Conservation (phyloP, 208 protist species). For the Sergeia podlipaevii region DNA sequence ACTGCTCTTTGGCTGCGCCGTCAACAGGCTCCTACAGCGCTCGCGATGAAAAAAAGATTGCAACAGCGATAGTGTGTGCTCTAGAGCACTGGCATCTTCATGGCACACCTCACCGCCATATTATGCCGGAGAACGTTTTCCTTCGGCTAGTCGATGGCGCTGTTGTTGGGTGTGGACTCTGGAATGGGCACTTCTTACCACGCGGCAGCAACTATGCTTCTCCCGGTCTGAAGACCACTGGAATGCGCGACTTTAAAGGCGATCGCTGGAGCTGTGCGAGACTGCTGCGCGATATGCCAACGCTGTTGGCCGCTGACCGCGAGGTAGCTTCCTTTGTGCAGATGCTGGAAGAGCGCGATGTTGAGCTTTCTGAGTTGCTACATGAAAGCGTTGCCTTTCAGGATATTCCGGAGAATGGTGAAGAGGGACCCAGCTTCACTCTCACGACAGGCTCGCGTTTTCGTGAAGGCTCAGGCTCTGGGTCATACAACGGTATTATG, state of each 20-base stretch:
- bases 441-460: slow-evolving; percentile 52
- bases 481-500: slow-evolving; percentile 90
- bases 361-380: slow-evolving; percentile 46
- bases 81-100: slow-evolving; percentile 89
- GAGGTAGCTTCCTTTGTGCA: slow-evolving; percentile 24
- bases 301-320: slow-evolving; percentile 15
- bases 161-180: slow-evolving; percentile 52
- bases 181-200: slow-evolving; percentile 44
- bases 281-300: slow-evolving; percentile 25
- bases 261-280: slow-evolving; percentile 65
- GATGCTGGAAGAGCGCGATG: slow-evolving; percentile 21
- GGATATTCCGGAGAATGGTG: slow-evolving; percentile 28
- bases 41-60: slow-evolving; percentile 22
- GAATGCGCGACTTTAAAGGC: slow-evolving; percentile 33
- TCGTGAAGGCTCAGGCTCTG: slow-evolving; percentile 34
- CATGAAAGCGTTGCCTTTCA: slow-evolving; percentile 50
- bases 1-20: slow-evolving; percentile 39
- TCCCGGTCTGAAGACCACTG: slow-evolving; percentile 30
- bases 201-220: slow-evolving; percentile 39
- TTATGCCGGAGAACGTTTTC: slow-evolving; percentile 71
- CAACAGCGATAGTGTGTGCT: slow-evolving; percentile 56
- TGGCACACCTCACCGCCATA: slow-evolving; percentile 57
- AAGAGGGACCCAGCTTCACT: slow-evolving; percentile 45
- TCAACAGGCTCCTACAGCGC: neutral
- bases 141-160: slow-evolving; percentile 37